phyloP scores from a whole-genome alignment of 2,329 filamentous ascomycete genomes.

The Teratosphaeria destructans region DNA sequence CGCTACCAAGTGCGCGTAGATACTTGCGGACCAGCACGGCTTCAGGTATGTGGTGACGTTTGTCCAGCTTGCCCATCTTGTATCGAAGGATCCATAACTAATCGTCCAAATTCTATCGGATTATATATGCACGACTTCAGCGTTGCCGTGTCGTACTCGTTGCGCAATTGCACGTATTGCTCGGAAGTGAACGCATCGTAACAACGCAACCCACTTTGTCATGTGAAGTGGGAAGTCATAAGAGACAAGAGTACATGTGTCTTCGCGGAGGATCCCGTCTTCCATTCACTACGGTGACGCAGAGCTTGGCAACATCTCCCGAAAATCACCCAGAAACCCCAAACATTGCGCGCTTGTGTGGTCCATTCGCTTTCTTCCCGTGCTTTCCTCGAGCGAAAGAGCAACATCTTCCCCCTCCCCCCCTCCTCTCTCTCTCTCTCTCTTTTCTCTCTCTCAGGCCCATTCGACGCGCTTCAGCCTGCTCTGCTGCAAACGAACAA shows the following conservation, averaged over 20 bases:
- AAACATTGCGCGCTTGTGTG: background rate
- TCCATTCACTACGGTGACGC: background rate
- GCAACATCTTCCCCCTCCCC: background rate
- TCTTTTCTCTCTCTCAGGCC: background rate
- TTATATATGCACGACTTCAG: background rate
- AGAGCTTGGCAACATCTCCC: background rate
- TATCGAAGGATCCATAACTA: background rate
- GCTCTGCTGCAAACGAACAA: conserved; percentile 24
- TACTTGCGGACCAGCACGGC: background rate
- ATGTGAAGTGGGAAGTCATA: background rate
- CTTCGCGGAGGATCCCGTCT: no score
- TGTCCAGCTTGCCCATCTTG: background rate
- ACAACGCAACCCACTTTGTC: background rate
- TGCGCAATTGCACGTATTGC: background rate
- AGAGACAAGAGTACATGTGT: background rate
- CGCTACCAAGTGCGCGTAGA: background rate
- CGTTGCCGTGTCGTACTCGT: background rate
- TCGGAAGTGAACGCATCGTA: background rate
- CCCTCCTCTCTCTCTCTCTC: no score
- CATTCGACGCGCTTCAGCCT: conserved; percentile 9
- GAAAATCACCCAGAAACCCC: background rate
- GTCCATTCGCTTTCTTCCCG: background rate
- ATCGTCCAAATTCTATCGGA: background rate
- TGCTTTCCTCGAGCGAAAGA: background rate
- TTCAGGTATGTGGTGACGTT: background rate